These are phyloP conservation scores for Penicillium canescens DNA, from an alignment of 495 filamentous ascomycete genomes.

Conservation along the genomic window DNA sequence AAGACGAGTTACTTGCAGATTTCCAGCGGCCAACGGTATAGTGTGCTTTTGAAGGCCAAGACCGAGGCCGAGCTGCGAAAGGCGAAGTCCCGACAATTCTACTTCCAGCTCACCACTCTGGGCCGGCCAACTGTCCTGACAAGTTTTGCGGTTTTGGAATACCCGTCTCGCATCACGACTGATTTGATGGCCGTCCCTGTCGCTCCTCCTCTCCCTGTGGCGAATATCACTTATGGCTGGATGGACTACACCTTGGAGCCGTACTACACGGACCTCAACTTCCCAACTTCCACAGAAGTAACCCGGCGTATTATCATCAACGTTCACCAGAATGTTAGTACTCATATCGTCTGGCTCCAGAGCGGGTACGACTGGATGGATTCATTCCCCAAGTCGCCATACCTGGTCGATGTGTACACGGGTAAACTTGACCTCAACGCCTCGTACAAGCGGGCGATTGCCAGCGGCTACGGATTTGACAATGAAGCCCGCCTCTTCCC, in stretches of 20 bases:
- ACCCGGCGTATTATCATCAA: constrained; percentile 52
- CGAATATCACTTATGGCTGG: constrained; percentile 41
- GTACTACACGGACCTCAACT: constrained; percentile 27
- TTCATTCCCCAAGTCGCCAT: constrained; percentile 37
- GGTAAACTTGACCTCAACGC: constrained; percentile 40
- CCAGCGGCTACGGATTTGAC: constrained; percentile 49
- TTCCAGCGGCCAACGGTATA: constrained; percentile 56
- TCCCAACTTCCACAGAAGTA: constrained; percentile 53
- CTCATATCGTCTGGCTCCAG: constrained; percentile 40
- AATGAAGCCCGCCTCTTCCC: constrained; percentile 50
- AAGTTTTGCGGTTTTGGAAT: constrained; percentile 56
- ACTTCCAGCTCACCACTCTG: constrained; percentile 54
- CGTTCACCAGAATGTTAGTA: constrained; percentile 42
- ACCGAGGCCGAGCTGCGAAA: constrained; percentile 24
- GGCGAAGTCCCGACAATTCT: constrained; percentile 40
- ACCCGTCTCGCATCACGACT: constrained; percentile 21
- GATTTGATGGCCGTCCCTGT: constrained; percentile 22
- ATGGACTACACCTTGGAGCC: constrained; percentile 56
- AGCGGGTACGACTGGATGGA: constrained; percentile 55
- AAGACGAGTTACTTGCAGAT: constrained; percentile 52
- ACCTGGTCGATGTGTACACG: constrained; percentile 58
- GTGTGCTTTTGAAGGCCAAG: constrained; percentile 50
- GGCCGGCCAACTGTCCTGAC: constrained; percentile 43
- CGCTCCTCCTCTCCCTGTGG: constrained; percentile 35
- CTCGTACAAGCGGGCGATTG: constrained; percentile 29